These are phyloP conservation scores for Lantana camara DNA, from an alignment of 257 asterid genomes.

Conservation along the genomic window DNA sequence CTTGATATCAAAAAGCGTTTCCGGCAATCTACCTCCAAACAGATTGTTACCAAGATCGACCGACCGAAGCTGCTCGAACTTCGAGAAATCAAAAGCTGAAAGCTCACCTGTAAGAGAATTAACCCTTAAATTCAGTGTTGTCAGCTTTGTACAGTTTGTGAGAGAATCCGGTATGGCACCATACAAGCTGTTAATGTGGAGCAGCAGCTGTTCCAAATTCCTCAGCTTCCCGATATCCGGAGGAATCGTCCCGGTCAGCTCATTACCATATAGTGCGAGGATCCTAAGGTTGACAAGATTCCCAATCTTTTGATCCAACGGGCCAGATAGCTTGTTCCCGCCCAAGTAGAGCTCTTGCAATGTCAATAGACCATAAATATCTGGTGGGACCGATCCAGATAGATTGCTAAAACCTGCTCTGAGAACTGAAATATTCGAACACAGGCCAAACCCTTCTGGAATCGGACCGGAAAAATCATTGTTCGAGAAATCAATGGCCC, in stretches of 20 bases:
- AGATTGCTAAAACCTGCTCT: slow-evolving; percentile 75
- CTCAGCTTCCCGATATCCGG: slow-evolving; percentile 62
- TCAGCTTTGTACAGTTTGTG: slow-evolving; percentile 65
- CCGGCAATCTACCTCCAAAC: slow-evolving; percentile 68
- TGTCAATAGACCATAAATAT: slow-evolving; percentile 44
- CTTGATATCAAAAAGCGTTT: slow-evolving; percentile 71
- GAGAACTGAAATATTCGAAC: slow-evolving; percentile 49
- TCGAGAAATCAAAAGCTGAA: slow-evolving; percentile 71
- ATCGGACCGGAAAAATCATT: slow-evolving; percentile 68
- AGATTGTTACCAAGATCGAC: slow-evolving; percentile 82
- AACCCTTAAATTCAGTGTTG: slow-evolving; percentile 67
- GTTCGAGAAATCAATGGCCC: slow-evolving; percentile 67
- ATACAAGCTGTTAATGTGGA: slow-evolving; percentile 68
- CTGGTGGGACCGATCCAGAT: slow-evolving; percentile 63
- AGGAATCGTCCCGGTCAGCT: slow-evolving; percentile 66
- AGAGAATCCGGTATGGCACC: slow-evolving; percentile 82
- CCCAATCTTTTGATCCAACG: slow-evolving; percentile 46
- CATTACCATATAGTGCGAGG: slow-evolving; percentile 64
- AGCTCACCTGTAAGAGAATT: slow-evolving; percentile 77
- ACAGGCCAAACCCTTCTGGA: slow-evolving; percentile 52
- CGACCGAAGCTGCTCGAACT: slow-evolving; percentile 48
- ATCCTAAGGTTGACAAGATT: slow-evolving; percentile 58
- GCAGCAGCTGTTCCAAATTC: slow-evolving; percentile 63
- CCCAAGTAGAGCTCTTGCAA: slow-evolving; percentile 72
- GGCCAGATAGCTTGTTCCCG: slow-evolving; percentile 68